phyloP scores from a whole-genome alignment of 1,139 yeast genomes.

The Suhomyces bolitotheri region DNA sequence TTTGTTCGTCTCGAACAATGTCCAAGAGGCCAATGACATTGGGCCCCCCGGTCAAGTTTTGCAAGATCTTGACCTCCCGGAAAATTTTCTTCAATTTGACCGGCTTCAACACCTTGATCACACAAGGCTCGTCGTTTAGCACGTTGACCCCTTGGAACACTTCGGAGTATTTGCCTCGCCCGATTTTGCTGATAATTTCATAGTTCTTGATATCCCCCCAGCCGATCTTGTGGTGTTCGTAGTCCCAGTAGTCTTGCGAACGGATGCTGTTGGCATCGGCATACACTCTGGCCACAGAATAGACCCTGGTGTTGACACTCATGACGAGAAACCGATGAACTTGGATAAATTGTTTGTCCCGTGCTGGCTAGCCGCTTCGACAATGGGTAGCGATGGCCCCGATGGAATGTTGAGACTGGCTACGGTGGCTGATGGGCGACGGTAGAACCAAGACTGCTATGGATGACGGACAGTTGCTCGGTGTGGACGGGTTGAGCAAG shows the following conservation, averaged over 20 bases:
- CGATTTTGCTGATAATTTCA: constrained; percentile 89
- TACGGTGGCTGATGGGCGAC: too few species aligned
- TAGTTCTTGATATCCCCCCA: constrained; percentile 80
- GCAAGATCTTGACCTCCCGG: constrained; percentile 73
- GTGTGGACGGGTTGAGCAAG: too few species aligned
- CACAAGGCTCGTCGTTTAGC: constrained; percentile 53
- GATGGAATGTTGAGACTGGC: too few species aligned
- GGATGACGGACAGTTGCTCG: too few species aligned
- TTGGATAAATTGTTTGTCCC: too few species aligned
- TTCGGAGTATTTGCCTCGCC: constrained; percentile 96
- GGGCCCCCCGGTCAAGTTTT: constrained; percentile 75
- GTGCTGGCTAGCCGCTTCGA: too few species aligned
- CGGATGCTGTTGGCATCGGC: constrained; percentile 79
- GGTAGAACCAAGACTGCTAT: too few species aligned
- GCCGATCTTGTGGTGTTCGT: constrained; percentile 66
- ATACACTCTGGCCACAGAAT: constrained; percentile 83
- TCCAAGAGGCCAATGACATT: constrained; percentile 68
- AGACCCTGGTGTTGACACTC: constrained; percentile 39
- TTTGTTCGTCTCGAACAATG: constrained; percentile 72
- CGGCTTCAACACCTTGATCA: constrained; percentile 75
- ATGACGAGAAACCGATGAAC: constrained; percentile 14
- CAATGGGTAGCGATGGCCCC: too few species aligned
- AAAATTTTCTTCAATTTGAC: constrained; percentile 78
- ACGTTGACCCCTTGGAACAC: constrained; percentile 75
- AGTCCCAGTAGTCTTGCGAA: constrained; percentile 93